These are phyloP conservation scores for Colletotrichum coccodes DNA, from an alignment of 2,329 filamentous ascomycete genomes.

Conservation along the genomic window DNA sequence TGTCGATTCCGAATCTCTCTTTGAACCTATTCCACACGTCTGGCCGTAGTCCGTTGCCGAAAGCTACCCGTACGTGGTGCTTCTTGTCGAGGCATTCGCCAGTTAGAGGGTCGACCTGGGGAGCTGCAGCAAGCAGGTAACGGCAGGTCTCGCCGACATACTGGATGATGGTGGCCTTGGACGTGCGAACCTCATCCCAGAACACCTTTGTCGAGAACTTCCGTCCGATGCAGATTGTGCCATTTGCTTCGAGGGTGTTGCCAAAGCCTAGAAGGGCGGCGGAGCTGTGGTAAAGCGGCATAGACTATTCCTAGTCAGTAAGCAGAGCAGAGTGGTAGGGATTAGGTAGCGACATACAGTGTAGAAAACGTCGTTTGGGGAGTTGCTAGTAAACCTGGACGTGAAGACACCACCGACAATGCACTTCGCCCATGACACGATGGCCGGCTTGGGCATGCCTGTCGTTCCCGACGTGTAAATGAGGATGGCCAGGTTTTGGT, in stretches of 20 bases:
- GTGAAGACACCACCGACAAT: slow-evolving; percentile 64
- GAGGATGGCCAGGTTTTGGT: slow-evolving; percentile 72
- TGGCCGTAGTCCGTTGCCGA: slow-evolving; percentile 86
- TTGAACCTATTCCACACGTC: slow-evolving; percentile 90
- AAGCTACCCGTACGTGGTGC: slow-evolving; percentile 78
- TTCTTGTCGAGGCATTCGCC: slow-evolving; percentile 77
- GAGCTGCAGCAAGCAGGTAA: slow-evolving; percentile 78
- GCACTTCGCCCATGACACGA: slow-evolving; percentile 78
- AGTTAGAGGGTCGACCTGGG: slow-evolving; percentile 69
- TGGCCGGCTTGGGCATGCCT: slow-evolving; percentile 82
- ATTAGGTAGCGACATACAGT: slow-evolving; percentile 62
- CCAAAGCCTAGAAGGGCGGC: slow-evolving; percentile 77
- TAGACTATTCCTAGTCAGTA: slow-evolving; percentile 62
- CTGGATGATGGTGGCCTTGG: slow-evolving; percentile 79
- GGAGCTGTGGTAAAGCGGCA: slow-evolving; percentile 91
- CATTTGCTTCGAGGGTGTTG: slow-evolving; percentile 67
- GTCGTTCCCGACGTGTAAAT: slow-evolving; percentile 92
- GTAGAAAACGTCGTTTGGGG: slow-evolving; percentile 75
- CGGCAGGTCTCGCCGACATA: slow-evolving; percentile 91
- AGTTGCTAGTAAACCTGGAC: slow-evolving; percentile 66
- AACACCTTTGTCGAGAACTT: slow-evolving; percentile 83
- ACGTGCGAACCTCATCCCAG: slow-evolving; percentile 79
- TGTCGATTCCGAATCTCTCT: slow-evolving; percentile 79
- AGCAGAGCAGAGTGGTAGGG: slow-evolving; percentile 5
- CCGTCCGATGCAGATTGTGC: slow-evolving; percentile 76